Evolutionary conservation across 306 rosid species (phyloP), one percentile per base, ranked within the genome.

Genomic region (Lathyrus oleraceus): DNA sequence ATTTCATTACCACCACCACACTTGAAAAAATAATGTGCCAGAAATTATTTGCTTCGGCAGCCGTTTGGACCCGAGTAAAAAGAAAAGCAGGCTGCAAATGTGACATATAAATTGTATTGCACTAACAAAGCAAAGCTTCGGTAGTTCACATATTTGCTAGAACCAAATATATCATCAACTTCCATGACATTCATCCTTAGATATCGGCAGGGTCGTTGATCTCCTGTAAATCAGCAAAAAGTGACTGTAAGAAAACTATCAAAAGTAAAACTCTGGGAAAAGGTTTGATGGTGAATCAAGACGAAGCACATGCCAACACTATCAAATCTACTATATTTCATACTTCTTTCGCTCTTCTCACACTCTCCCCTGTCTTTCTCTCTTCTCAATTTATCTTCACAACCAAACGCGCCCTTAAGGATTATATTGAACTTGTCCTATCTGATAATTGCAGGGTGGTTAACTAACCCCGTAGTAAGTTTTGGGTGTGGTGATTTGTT

Each of bases 141-240:
- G 23, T 23, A 12, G 21, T 65, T 66, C 65, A 28, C 43, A 42
- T 58, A 60, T 71, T 71, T 74, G 2, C 15, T 61, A 35, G 36
- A 49, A 67, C 52, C 53, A 58, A 58, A 62, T 45, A 62, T 44
- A 66, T 16, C 54, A 20, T 58, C 45, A 39, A 64, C 48, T 74
- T 77, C 57, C 32, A 63, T 44, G 47, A 64, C 56, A 65, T 56
- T 70, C 69, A 38, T 61, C 12, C 56, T 73, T 63, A 65, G 43
- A 87, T 81, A 77, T 82, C 82, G 2, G 79, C 67, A 49, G 78
- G 83, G 56, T 79, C 80, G 12, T 65, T 74, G 65, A 89, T 82
- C 72, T 82, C 91, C 96, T 89, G 85, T 16, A 77, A 39, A 70
- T 28, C 40, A 74, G 20, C 59, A 80, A 23, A 61, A 70, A 12